Evolutionary conservation across 129 eudicot species (phyloP).

Genomic region (Flaveria sonorensis): DNA sequence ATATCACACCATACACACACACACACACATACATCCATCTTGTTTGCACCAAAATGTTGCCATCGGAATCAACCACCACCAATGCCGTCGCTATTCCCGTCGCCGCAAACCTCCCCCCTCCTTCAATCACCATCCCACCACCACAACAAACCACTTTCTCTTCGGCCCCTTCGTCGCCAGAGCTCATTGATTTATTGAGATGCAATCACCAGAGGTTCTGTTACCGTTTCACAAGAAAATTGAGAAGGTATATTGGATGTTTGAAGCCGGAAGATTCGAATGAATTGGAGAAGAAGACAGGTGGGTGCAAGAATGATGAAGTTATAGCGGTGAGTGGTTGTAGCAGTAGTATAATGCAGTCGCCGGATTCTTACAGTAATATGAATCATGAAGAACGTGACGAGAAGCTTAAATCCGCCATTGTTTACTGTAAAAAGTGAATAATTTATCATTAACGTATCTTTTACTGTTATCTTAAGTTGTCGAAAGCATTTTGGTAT

Average conservation of each 20-base stretch:
- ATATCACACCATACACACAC: background rate
- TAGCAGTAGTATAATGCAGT: conserved; percentile 4
- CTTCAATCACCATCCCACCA: conserved; percentile 9
- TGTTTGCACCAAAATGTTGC: background rate
- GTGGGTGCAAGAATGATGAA: background rate
- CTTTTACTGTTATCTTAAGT: background rate
- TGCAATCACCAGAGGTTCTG: conserved; percentile 32
- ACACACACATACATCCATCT: too few relatives aligned
- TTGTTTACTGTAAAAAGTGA: conserved; percentile 35
- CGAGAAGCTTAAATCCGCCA: conserved; percentile 41
- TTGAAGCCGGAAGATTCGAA: conserved; percentile 19
- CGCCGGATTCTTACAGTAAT: conserved; percentile 36
- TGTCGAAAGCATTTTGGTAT: background rate
- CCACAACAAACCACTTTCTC: conserved; percentile 10
- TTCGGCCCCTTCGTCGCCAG: conserved; percentile 14
- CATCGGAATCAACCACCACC: conserved; percentile 17
- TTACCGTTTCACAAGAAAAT: conserved; percentile 14
- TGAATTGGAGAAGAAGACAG: background rate
- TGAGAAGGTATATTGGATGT: conserved; percentile 27
- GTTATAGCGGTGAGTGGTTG: background rate
- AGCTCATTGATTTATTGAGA: conserved; percentile 9
- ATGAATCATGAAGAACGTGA: conserved; percentile 48
- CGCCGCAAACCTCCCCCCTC: background rate
- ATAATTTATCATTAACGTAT: background rate
- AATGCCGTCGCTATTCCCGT: background rate